Evolutionary conservation across 2,329 filamentous ascomycete species (phyloP), one percentile per base, ranked within the genome.

Genomic region (Didymella segeticola): DNA sequence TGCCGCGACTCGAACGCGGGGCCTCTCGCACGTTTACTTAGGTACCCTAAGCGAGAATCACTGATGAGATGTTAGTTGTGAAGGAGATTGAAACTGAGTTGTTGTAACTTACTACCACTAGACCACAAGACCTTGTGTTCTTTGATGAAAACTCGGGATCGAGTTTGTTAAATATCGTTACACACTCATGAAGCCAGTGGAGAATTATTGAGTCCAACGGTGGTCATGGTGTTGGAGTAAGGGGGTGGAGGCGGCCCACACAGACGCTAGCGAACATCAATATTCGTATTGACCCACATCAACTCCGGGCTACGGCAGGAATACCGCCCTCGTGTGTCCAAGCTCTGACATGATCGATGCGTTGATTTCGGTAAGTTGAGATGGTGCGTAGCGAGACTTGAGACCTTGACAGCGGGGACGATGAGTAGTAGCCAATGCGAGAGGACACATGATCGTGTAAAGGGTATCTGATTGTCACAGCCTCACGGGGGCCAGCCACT

Each of bases 11-110:
- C 54, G 54, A 57, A 57, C 54, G 54, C 54, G 53, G 53, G 53
- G 53, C 53, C 53, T 56, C 53, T 56, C 53, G 53, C 53, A 56
- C 39, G 14, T 48, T 26, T 49, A 36, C 54, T 57, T 49, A 57
- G 54, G 20, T 53, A 71, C 83, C 83, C 83, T 86, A 85, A 85
- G 83, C 83, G 82, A 84, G 83, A 85, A 86, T 48, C 83, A 86
- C n/a, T n/a, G n/a, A n/a, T n/a, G n/a, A n/a, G n/a, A n/a, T n/a
- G n/a, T n/a, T n/a, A n/a, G n/a, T n/a, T n/a, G n/a, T n/a, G n/a
- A n/a, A n/a, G n/a, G n/a, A n/a, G n/a, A n/a, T n/a, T n/a, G n/a
- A n/a, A n/a, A n/a, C n/a, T n/a, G n/a, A n/a, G n/a, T n/a, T n/a
- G n/a, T n/a, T n/a, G n/a, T n/a, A n/a, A n/a, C n/a, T n/a, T n/a